These are phyloP conservation scores for Porcisia hertigi DNA, from an alignment of 208 protist genomes.

Conservation along the genomic window DNA sequence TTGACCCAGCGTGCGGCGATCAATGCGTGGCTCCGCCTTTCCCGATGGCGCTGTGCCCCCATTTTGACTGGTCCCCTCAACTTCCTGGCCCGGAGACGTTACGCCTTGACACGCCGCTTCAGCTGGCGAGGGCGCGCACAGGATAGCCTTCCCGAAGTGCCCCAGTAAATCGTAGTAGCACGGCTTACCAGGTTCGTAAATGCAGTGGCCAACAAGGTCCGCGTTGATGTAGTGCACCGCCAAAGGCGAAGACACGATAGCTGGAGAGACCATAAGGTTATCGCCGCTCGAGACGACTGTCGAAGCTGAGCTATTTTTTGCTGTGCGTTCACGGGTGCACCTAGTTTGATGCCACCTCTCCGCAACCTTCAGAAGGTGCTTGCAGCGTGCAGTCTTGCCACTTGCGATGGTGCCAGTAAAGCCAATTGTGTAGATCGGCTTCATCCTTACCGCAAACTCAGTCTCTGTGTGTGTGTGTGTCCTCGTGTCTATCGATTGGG, in stretches of 20 bases:
- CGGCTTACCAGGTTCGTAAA: slow-evolving; percentile 69
- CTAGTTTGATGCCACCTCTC: slow-evolving; percentile 6
- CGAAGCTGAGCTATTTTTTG: background rate
- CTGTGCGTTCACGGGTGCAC: background rate
- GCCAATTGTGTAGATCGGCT: slow-evolving; percentile 42
- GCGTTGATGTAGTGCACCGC: slow-evolving; percentile 60
- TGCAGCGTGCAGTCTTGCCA: slow-evolving; percentile 73
- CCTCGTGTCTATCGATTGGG: no score
- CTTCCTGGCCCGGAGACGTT: background rate
- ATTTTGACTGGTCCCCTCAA: background rate
- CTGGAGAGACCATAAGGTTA: background rate
- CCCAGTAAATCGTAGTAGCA: slow-evolving; percentile 67
- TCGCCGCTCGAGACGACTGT: background rate
- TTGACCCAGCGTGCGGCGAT: slow-evolving; percentile 49
- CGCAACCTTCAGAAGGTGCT: slow-evolving; percentile 48
- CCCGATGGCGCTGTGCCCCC: background rate
- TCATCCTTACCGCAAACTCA: background rate
- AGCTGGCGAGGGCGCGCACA: slow-evolving; percentile 17
- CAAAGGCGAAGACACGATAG: slow-evolving; percentile 13
- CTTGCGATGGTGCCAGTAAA: slow-evolving; percentile 85
- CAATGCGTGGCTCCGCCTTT: slow-evolving; percentile 32
- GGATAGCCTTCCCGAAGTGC: slow-evolving; percentile 54
- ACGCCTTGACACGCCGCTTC: background rate
- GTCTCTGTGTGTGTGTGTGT: background rate
- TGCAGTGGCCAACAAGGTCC: slow-evolving; percentile 63